Evolutionary conservation across 495 filamentous ascomycete species (phyloP).

Genomic region (Evansstolkia leycettana): DNA sequence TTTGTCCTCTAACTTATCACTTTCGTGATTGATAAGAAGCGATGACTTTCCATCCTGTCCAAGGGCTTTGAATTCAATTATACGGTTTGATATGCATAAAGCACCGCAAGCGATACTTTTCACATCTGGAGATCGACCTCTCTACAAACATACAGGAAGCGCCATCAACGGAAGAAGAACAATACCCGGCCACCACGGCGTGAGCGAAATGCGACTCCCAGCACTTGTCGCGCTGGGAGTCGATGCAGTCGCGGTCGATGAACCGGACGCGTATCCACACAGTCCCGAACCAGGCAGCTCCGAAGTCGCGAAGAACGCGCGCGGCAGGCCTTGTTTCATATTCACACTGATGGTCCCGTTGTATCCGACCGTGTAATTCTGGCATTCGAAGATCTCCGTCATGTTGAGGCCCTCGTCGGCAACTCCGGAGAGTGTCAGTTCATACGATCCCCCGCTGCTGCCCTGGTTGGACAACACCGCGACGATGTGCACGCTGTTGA

Average conservation of each 20-base stretch:
- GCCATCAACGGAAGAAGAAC: no score
- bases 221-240: conserved; percentile 2
- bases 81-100: no score
- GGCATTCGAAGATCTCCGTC: conserved; percentile 36
- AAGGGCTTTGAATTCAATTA: no score
- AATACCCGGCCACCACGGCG: no score
- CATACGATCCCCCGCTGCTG: conserved; percentile 21
- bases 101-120: no score
- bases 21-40: no score
- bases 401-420: conserved; percentile 23
- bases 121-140: no score
- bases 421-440: conserved; percentile 27
- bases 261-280: conserved; percentile 7
- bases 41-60: no score
- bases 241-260: neutral
- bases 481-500: conserved; percentile 34
- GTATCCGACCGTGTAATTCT: conserved; percentile 12
- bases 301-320: conserved; percentile 21
- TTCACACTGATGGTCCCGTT: conserved; percentile 25
- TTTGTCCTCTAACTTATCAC: no score
- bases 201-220: no score
- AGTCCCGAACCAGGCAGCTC: conserved; percentile 13
- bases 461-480: conserved; percentile 46
- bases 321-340: conserved; percentile 30
- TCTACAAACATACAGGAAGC: no score